Base-by-base conservation (phyloP, 345 rosid genomes). In the Euphorbia lathyris region DNA sequence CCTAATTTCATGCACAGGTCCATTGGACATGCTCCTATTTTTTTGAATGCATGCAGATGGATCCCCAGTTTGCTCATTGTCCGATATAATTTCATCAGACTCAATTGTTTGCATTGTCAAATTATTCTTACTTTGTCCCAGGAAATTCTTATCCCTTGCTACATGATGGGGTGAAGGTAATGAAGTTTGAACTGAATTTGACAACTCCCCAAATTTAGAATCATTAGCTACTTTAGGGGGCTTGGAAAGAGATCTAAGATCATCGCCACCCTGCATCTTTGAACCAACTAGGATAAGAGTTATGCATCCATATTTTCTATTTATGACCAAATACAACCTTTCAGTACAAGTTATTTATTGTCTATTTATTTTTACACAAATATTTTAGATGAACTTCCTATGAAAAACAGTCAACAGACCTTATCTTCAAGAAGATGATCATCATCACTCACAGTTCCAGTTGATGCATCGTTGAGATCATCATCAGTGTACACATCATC, bases 401-500 rank as follows among this genome's bases (percentile, higher is more conserved):
- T 65, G 58, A 72, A 70, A 58, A 47, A 68, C 14, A 78, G 64
- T 29, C 73, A 69, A 71, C 83, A 52, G 64, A 69, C 97, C 89
- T 85, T 80, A 72, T 78, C 71, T n/a, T 83, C 81, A 48, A 78
- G 51, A 29, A 19, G 72, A 79, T 81, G 76, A 74, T 78, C 67
- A 51, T 81, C 81, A 16, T 75, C 80, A 69, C 81, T 86, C 30
- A 66, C 83, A 61, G 78, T 82, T 83, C 80, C 81, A 72, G 68
- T 74, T 47, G 86, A 83, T 69, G 74, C 81, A 80, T 77, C 77
- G 61, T 85, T 88, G 59, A 72, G 60, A 68, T 85, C 87, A 58
- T 86, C 86, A 56, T 86, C 91, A 9, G 85, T 81, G 75, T 79
- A 82, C 63, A 72, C 89, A 75, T 85, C 88, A 67, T 82, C 71